Percentiles rank a stretch among this genome's conserved stretches.
Conservation (phyloP, 2,329 filamentous ascomycete genomes). For the Apiospora hydei region DNA sequence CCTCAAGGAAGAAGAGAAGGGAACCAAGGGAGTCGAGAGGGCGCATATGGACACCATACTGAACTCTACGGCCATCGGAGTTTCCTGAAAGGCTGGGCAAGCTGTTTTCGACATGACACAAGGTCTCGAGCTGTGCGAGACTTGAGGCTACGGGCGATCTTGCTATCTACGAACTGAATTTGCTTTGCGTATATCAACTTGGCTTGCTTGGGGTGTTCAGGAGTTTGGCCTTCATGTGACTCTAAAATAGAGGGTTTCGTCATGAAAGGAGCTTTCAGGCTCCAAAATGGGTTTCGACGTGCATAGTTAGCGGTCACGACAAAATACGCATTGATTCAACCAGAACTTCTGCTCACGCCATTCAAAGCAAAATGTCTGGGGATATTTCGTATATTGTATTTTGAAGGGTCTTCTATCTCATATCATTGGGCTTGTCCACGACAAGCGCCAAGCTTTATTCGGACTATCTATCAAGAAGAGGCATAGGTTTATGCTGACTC, state of each 20-base stretch:
- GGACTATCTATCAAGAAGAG: too few species aligned
- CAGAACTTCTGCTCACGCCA: background rate
- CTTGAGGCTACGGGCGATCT: background rate
- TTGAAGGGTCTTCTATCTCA: too few species aligned
- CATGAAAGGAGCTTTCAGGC: background rate
- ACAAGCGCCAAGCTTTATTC: too few species aligned
- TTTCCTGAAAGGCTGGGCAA: background rate
- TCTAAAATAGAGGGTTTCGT: background rate
- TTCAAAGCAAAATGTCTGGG: background rate
- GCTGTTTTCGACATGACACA: background rate
- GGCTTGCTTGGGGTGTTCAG: conserved; percentile 1
- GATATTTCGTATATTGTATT: too few species aligned
- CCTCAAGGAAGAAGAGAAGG: conserved; percentile 71
- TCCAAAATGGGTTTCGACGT: background rate
- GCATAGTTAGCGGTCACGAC: background rate
- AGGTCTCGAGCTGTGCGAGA: background rate
- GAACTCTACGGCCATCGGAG: conserved; percentile 54
- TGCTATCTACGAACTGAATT: background rate
- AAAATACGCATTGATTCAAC: background rate
- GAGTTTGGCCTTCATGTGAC: conserved; percentile 5
- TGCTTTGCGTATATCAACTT: background rate
- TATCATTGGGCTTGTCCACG: too few species aligned
- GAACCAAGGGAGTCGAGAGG: conserved; percentile 62
- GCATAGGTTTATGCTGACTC: background rate
- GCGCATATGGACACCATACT: conserved; percentile 78